Base-by-base conservation (phyloP, 495 filamentous ascomycete species). In the Aspergillus sparsus region DNA sequence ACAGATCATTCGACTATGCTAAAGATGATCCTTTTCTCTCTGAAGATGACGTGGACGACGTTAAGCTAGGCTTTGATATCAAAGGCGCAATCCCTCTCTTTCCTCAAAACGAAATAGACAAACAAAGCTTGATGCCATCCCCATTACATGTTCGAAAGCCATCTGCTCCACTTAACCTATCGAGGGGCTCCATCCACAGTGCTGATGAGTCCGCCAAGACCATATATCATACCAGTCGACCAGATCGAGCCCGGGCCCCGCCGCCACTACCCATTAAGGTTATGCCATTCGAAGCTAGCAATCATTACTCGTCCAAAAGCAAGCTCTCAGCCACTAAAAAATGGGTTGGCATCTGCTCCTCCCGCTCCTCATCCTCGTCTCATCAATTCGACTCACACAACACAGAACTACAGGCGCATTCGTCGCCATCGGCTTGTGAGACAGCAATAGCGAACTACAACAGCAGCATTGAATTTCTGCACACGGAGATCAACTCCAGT, bases 1-100 rank as follows among this genome's bases (percentile, higher is more conserved):
- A 74, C 16, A 55, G 51, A 33, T 64, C 62, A 0, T 47, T 71
- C 9, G 51, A 55, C 31, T 62, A 53, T 42, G 11, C 42, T 3
- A 51, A 61, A 6, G 67, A 69, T 6, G 71, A 73, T 35, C 68
- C 71, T 0, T 76, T 74, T 41, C 31, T 72, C 34, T 69, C 67
- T 8, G 65, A 67, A 1, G 63, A 59, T 4, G 35, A 5, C 21
- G 55, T 39, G 32, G 54, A 55, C 32, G 21, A 27, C 49, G 21
- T 34, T 34, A 36, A 51, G 18, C 18, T 10, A 57, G 8, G 15
- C 27, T 5, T 36, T 8, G 13, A 49, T 31, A 10, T 7, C 16
- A 33, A 42, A 37, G 13, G 39, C 37, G 49, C 4, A 12, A 47
- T 47, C 7, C n/a, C 18, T 33, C 13, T 18, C 21, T 10, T 52